phyloP scores from a whole-genome alignment of 345 rosid species.

The Eutrema yunnanense region DNA sequence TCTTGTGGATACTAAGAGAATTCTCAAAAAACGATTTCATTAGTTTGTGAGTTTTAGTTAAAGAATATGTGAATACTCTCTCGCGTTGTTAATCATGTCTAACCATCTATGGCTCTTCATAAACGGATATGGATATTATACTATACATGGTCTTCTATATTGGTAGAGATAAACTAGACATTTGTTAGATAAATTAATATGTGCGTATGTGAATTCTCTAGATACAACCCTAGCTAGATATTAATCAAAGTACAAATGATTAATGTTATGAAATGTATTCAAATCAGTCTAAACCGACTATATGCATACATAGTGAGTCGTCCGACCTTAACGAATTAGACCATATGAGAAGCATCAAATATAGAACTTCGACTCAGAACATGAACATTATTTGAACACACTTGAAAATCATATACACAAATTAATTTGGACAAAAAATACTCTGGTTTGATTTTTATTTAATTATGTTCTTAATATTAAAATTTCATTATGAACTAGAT shows the following conservation, averaged over 20 bases:
- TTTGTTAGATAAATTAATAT: background rate
- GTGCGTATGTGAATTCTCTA: background rate
- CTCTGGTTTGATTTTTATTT: too few relatives aligned
- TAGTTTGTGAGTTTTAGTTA: background rate
- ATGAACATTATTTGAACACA: background rate
- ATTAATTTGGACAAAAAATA: background rate
- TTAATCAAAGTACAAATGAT: background rate
- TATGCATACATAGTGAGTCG: background rate
- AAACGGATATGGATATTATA: background rate
- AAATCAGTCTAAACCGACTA: background rate
- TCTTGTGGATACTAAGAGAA: constrained; percentile 37
- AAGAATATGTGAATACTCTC: background rate
- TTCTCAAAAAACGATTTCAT: background rate
- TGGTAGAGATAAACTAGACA: background rate
- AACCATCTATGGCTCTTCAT: background rate
- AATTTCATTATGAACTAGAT: background rate
- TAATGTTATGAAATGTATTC: background rate
- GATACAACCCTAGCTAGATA: background rate
- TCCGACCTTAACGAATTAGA: background rate
- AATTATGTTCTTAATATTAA: background rate
- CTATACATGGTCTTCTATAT: background rate
- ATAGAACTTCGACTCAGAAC: background rate
- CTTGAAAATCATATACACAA: background rate
- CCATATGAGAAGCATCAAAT: background rate
- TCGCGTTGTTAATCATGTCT: background rate